These are phyloP conservation scores for Marasmius fiardii DNA, from an alignment of 1,284 basidiomycete genomes.

Conservation along the genomic window DNA sequence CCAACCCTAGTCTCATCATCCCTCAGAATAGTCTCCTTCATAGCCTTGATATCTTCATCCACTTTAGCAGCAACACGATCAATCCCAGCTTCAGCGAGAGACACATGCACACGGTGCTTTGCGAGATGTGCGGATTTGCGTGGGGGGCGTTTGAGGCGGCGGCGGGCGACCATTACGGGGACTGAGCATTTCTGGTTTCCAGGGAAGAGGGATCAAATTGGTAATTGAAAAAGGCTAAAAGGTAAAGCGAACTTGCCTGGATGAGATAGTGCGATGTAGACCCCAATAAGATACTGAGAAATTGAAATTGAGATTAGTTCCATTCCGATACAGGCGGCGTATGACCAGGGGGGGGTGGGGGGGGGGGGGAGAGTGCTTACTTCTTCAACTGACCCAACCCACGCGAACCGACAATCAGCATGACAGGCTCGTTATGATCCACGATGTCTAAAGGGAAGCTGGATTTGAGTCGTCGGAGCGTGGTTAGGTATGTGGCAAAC, in stretches of 20 bases:
- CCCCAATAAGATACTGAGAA: constrained; percentile 84
- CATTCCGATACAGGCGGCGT: too few relatives aligned
- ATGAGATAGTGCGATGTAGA: constrained; percentile 97
- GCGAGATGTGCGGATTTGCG: constrained; percentile 62
- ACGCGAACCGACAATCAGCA: constrained; percentile 94
- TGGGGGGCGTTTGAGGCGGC: constrained; percentile 74
- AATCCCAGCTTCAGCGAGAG: constrained; percentile 84
- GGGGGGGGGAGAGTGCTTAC: constrained; percentile 38
- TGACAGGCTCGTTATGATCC: constrained; percentile 86
- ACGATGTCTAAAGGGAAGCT: constrained; percentile 72
- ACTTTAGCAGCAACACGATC: constrained; percentile 76
- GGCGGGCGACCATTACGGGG: constrained; percentile 89
- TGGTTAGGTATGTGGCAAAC: neutral
- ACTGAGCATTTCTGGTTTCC: constrained; percentile 76
- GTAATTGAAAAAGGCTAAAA: neutral
- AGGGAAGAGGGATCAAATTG: constrained; percentile 6
- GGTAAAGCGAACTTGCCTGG: constrained; percentile 48
- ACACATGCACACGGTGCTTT: constrained; percentile 66
- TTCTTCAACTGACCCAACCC: constrained; percentile 90
- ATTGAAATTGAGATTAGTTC: neutral
- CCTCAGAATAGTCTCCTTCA: constrained; percentile 66
- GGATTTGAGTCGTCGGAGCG: neutral
- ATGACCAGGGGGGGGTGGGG: neutral
- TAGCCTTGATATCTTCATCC: constrained; percentile 66
- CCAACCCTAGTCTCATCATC: constrained; percentile 51